These are phyloP conservation scores for Coccomyxa sp. DNA, from an alignment of 139 green algal species.

Conservation along the genomic window DNA sequence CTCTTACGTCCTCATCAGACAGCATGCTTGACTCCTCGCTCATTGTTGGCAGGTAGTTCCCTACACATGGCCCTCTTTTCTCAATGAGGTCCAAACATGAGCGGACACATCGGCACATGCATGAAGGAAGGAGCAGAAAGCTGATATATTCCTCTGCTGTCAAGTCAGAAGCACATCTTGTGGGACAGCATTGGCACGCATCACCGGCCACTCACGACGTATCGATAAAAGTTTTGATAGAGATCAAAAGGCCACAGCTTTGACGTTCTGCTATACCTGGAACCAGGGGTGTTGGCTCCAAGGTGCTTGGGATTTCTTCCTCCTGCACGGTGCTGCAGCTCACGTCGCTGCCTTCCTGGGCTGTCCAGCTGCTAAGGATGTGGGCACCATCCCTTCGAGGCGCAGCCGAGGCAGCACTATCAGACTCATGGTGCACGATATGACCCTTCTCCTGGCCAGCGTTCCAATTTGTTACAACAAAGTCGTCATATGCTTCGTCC, in stretches of 20 bases:
- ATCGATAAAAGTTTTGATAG: too few relatives aligned
- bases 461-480: neutral
- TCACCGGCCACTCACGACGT: too few relatives aligned
- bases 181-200: too few relatives aligned
- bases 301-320: neutral
- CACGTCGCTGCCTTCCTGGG: neutral
- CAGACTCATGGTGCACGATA: neutral
- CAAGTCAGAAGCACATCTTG: neutral
- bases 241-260: too few relatives aligned
- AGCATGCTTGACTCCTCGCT: conserved; percentile 17
- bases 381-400: neutral
- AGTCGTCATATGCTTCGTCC: neutral
- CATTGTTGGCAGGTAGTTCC: neutral
- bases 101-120: too few relatives aligned
- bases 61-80: too few relatives aligned
- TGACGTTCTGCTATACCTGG: too few relatives aligned
- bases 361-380: neutral
- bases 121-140: neutral
- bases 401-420: neutral
- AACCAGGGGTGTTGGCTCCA: neutral
- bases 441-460: neutral
- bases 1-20: conserved; percentile 2
- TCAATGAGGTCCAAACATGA: too few relatives aligned
- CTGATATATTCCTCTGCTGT: neutral
- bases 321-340: neutral